Evolutionary conservation across 345 rosid genomes (phyloP).

Genomic region (Eucalyptus cladocalyx): DNA sequence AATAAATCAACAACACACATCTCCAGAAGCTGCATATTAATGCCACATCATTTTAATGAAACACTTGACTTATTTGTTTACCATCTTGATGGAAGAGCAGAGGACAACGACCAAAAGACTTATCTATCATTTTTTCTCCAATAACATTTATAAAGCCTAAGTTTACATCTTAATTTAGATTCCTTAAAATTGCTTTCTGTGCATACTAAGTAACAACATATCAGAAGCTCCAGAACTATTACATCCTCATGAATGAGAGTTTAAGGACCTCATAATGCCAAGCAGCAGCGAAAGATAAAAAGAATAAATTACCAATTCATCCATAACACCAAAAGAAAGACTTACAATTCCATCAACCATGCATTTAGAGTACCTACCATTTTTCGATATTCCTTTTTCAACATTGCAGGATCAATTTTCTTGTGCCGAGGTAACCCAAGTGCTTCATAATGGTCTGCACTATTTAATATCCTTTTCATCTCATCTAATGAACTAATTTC

Average conservation of each 20-base stretch:
- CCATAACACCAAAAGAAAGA: neutral
- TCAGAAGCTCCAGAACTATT: neutral
- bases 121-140: neutral
- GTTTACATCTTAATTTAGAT: neutral
- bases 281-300: neutral
- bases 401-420: conserved; percentile 37
- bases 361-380: conserved; percentile 31
- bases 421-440: conserved; percentile 67
- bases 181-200: neutral
- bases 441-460: conserved; percentile 76
- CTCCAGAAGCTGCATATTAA: neutral
- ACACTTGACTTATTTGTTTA: neutral
- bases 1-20: neutral
- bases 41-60: neutral
- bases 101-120: neutral
- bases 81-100: neutral
- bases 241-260: neutral
- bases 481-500: conserved; percentile 58
- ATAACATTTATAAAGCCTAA: neutral
- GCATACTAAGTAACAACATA: neutral
- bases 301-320: neutral
- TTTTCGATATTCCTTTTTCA: conserved; percentile 87
- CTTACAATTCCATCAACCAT: neutral
- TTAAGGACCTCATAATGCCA: neutral
- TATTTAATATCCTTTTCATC: conserved; percentile 75